Base-by-base conservation (phyloP, 2,329 filamentous ascomycete species). In the Epichloe sylvatica region DNA sequence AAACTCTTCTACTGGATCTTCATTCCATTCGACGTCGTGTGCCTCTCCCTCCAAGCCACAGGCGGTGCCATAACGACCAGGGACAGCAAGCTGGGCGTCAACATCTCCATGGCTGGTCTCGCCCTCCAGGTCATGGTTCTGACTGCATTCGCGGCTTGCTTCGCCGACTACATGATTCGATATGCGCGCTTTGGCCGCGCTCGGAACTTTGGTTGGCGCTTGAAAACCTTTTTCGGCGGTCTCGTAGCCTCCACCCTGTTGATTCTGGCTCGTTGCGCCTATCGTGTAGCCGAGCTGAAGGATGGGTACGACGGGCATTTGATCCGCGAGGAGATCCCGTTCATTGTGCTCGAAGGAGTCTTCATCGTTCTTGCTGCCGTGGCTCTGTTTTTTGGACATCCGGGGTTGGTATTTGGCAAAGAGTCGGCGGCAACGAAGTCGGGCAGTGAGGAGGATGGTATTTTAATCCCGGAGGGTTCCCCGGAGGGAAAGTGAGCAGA, bases 241-340 rank as follows among this genome's bases (percentile, higher is more conserved):
- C 66, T 83, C 25, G 59, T 65, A 0, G 57, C 75, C 8, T 71
- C 80, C 9, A 78, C 79, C 34, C 44, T 82, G 6, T 70, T 76
- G 43, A 78, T 86, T 57, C 72, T 84, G 44, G 71, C 76, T 23
- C 71, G 83, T 42, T 83, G 77, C 57, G 71, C 76, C 47, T 85
- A 78, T 62, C 76, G 83, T 52, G 77, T 84, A 36, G 76, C 75
- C 5, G 83, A 86, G 69, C 66, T 86, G 48, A 74, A 72, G 53
- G 72, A 81, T 35, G 82, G 82, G 4, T 86, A 81, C 67, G 39
- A 59, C 23, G 79, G 78, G 1, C 59, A 66, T 1, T 62, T 83
- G 53, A 77, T 83, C 49, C 64, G 62, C 50, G 64, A 79, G 38
- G 67, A 80, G 63, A 56, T 61, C 0, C 63, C 72, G 4, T 79